Evolutionary conservation across 768 basidiomycete genomes (phyloP), one percentile per base, ranked within the genome.

Genomic region (Rhodotorula diobovata): DNA sequence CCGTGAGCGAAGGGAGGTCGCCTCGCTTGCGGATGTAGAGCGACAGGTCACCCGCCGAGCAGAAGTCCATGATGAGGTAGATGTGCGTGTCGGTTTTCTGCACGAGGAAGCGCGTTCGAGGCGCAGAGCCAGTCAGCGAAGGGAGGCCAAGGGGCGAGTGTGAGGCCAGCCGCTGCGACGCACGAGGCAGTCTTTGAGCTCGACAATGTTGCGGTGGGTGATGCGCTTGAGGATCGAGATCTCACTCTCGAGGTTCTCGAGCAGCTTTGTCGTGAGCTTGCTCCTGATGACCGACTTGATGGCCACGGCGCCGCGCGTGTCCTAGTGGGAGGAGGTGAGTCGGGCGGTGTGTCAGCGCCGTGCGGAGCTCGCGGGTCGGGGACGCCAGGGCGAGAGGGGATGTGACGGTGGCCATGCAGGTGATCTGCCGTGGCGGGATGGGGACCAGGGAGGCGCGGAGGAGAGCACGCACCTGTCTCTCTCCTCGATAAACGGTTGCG

Each of bases 21-120:
- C 95, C 96, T n/a, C 94, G 88, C 79, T 91, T 93, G 87, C 93
- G 93, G 84, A 98, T 95, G 78, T 98, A 98, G 76, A 91, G 87
- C 0, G 93, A 91, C 60, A 99, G 86, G 81, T 99, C 96, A 6
- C 94, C 94, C 4, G 94, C 95, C 2, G 93, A 87, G 79, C 96
- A 98, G 80, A 87, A 97, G 77, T 96, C 95, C 89, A 98, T 99
- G 77, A 99, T 89, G 67, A 99, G 87, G 82, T 96, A 97, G 77
- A 85, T 84, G 77, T 83, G 80, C 34, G 79, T 79, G 37, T 82
- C 81, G 63, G 81, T 83, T 80, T 84, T 84, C 83, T 83, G 74
- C 21, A 35, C 41, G 35, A 30, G 56, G 9, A n/a, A 8, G 32
- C 11, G 46, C 20, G 21, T n/a, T 53, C 28, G 30, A 53, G 51